phyloP scores from a whole-genome alignment of 208 protist genomes.

The Trypanosoma platydactyli region DNA sequence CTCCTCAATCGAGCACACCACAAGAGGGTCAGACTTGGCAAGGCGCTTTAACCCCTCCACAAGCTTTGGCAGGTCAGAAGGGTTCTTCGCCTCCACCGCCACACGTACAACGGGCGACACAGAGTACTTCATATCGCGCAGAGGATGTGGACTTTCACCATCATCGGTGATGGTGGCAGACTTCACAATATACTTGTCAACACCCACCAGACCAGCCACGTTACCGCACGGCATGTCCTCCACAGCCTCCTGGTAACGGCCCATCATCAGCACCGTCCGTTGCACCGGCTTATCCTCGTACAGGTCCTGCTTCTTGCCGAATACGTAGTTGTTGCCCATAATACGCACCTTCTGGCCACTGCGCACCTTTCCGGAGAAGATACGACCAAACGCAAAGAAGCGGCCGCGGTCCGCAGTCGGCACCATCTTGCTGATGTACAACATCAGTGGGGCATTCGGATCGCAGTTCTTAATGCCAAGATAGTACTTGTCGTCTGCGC shows the following conservation, averaged over 20 bases:
- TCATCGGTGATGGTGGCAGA: constrained; percentile 97
- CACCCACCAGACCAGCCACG: constrained; percentile 97
- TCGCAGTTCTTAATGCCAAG: constrained; percentile 92
- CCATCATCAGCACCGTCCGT: constrained; percentile 84
- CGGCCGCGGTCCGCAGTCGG: constrained; percentile 96
- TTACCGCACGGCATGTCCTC: constrained; percentile 98
- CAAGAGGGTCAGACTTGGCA: constrained; percentile 96
- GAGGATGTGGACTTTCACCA: constrained; percentile 53
- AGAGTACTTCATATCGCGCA: constrained; percentile 99
- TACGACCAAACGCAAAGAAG: constrained; percentile 77
- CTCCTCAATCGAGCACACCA: constrained; percentile 95
- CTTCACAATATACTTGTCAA: constrained; percentile 99
- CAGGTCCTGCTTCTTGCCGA: constrained; percentile 98
- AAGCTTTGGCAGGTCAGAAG: constrained; percentile 96
- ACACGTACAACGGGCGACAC: constrained; percentile 98
- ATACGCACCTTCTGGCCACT: constrained; percentile 98
- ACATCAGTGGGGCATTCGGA: constrained; percentile 95
- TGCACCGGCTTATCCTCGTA: constrained; percentile 74
- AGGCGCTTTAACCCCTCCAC: constrained; percentile 98
- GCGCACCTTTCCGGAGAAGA: constrained; percentile 94
- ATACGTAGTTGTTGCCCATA: constrained; percentile 98
- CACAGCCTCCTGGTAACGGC: constrained; percentile 95
- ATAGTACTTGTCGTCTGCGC: constrained; percentile 92
- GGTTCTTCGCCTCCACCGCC: constrained; percentile 97
- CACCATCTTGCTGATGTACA: constrained; percentile 99